Evolutionary conservation across 1,284 basidiomycete genomes (phyloP), one percentile per base, ranked within the genome.

Genomic region (Trichosporon asahii): DNA sequence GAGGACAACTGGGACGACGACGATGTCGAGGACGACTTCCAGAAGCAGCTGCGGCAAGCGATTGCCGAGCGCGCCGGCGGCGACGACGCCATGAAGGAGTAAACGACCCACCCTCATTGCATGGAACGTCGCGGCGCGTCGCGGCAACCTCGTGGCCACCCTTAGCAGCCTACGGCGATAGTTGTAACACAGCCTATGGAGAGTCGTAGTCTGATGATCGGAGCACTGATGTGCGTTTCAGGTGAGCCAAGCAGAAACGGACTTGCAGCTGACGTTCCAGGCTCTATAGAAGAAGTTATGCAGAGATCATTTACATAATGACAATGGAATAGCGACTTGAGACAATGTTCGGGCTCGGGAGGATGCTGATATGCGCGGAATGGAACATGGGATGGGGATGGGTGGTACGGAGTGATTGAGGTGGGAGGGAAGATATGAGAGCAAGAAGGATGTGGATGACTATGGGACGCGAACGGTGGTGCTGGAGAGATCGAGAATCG

Each of bases 1-100:
- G 95, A 98, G 86, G 96, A 98, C 79, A 98, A 98, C 82, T 99
- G 96, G 96, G 96, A 99, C 79, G 96, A 99, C 78, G 96, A 99
- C 84, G 95, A 98, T 83, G 90, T 97, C 72, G 96, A 97, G 82
- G 95, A 98, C 79, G 94, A 98, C 77, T 99, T 98, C 81, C 95
- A 94, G 78, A 90, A 93, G 70, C 94, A 97, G 84, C 85, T 99
- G 76, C 89, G 96, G 35, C 68, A 68, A 61, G 81, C 81, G 2
- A 81, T 82, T 25, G 74, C 75, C 53, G 78, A 80, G 70, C 77
- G 79, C 33, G 71, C 74, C 11, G 80, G 80, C 40, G 78, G 75
- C 66, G 80, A 80, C 64, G 76, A 75, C 57, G 70, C 77, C 29
- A 82, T 82, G 81, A 83, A 83, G 77, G 80, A 80, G 67, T 83